Conservation (phyloP, 1,139 yeast genomes). For the Magnusiomyces sp. region DNA sequence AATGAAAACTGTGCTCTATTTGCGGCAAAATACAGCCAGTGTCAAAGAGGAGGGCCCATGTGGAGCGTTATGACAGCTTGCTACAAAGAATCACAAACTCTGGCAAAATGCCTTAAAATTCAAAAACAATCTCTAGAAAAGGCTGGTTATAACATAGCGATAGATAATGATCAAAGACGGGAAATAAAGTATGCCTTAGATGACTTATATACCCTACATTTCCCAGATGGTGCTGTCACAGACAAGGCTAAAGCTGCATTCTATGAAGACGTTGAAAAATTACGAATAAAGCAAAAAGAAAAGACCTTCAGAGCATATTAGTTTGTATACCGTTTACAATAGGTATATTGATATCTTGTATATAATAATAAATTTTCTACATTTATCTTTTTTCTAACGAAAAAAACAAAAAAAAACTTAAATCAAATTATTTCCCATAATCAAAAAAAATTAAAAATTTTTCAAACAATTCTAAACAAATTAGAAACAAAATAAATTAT, state of each 20-base stretch:
- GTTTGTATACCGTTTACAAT: neutral
- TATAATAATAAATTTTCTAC: neutral
- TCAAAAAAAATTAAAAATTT: too few species aligned
- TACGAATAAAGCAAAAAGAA: slow-evolving; percentile 6
- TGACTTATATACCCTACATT: slow-evolving; percentile 28
- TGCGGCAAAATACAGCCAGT: slow-evolving; percentile 11
- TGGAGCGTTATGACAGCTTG: slow-evolving; percentile 13
- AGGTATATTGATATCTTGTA: neutral
- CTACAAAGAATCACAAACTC: slow-evolving; percentile 9
- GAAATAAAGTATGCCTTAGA: slow-evolving; percentile 30
- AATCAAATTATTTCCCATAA: too few species aligned
- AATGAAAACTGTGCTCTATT: slow-evolving; percentile 13
- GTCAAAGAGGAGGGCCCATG: slow-evolving; percentile 13
- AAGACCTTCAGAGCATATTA: slow-evolving; percentile 8
- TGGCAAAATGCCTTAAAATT: slow-evolving; percentile 26
- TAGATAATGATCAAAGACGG: slow-evolving; percentile 21
- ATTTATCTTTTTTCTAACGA: neutral
- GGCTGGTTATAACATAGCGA: slow-evolving; percentile 28
- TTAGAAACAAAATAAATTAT: neutral
- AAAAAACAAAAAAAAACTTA: neutral
- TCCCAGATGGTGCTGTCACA: slow-evolving; percentile 25
- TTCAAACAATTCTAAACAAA: neutral
- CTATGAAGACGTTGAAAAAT: slow-evolving; percentile 18
- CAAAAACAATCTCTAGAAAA: slow-evolving; percentile 30
- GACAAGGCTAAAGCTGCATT: slow-evolving; percentile 18